phyloP scores from a whole-genome alignment of 192 early-diverging fungal species.

The Cetraspora pellucida region DNA sequence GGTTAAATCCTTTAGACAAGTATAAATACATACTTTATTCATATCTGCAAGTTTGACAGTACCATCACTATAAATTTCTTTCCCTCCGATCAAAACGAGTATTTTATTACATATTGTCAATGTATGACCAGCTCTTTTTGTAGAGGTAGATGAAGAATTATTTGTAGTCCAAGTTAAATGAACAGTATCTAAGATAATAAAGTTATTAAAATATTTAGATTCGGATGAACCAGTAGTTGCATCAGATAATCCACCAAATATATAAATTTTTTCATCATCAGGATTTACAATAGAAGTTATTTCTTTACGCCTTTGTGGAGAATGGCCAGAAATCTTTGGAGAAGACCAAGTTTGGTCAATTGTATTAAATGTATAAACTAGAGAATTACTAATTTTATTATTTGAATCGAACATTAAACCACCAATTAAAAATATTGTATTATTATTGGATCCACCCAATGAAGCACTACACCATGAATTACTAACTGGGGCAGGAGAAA shows the following conservation, averaged over 20 bases:
- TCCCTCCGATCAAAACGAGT: too few relatives aligned
- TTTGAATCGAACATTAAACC: background rate
- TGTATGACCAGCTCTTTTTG: too few relatives aligned
- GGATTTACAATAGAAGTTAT: background rate
- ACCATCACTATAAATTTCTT: too few relatives aligned
- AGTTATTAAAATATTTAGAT: background rate
- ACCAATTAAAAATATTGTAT: background rate
- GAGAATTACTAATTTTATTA: background rate
- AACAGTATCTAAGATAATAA: background rate
- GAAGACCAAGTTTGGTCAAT: background rate
- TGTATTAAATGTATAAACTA: background rate
- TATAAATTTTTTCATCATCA: background rate
- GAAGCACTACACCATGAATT: background rate
- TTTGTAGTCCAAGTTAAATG: too few relatives aligned
- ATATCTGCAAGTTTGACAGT: too few relatives aligned
- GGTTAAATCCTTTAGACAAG: too few relatives aligned
- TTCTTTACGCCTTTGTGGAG: background rate
- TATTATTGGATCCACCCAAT: background rate
- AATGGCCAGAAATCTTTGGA: background rate
- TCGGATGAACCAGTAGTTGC: background rate
- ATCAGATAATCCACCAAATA: background rate
- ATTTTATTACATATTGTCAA: too few relatives aligned
- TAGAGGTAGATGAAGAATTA: too few relatives aligned
- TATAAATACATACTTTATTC: too few relatives aligned
- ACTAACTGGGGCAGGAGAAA: background rate